Evolutionary conservation across 805 yeast genomes (phyloP), one percentile per base, ranked within the genome.

Genomic region (Pichia thaimueangensis): DNA sequence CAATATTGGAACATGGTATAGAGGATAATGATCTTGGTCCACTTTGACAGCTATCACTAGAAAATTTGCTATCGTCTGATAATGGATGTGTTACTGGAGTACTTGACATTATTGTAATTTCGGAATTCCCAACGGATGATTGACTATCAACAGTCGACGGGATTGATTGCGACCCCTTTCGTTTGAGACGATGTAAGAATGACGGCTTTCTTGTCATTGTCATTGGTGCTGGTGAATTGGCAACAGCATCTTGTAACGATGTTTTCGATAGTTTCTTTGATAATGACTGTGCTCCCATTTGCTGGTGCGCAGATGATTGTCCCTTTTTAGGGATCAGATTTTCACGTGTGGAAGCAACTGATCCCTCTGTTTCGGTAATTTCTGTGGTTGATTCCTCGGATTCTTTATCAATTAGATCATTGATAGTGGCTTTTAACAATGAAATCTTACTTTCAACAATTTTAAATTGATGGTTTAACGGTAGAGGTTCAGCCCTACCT

Each of bases 71-170:
- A 10, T 36, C 39, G 10, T 19, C 21, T 5, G 39, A 36, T 15
- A 6, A 25, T n/a, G n/a, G n/a, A n/a, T n/a, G n/a, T n/a, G n/a
- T n/a, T n/a, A n/a, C n/a, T n/a, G n/a, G n/a, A n/a, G n/a, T n/a
- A n/a, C n/a, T n/a, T n/a, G n/a, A n/a, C n/a, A n/a, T n/a, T n/a
- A n/a, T n/a, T n/a, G n/a, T n/a, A n/a, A n/a, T n/a, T 10, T n/a
- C 25, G 9, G 16, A 17, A 13, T 15, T 35, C 3, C n/a, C 19
- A 13, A 8, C 22, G 3, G 22, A 6, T 11, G 34, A 19, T 33
- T 19, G 38, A 11, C 21, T 28, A n/a, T 40, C 43, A 8, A 37
- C 31, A 10, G 39, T 41, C 19, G 45, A 25, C 11, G 45, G 41
- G 15, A 24, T 23, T 13, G 45, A 41, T 31, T 36, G 39, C 5